phyloP scores from a whole-genome alignment of 2,329 filamentous ascomycete species.

The Cladophialophora exuberans region DNA sequence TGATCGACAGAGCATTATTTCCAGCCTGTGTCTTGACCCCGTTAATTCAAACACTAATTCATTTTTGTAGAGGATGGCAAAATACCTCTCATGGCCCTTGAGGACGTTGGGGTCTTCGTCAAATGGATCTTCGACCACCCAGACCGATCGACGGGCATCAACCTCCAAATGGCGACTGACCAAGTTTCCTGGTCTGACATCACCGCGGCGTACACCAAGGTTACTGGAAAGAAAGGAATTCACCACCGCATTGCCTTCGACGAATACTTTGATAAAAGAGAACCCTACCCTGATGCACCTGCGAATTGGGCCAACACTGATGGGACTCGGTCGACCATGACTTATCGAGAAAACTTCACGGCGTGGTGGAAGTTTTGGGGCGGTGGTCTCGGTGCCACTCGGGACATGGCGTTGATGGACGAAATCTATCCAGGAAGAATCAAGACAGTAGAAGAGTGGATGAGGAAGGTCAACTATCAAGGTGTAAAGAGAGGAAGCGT shows the following conservation, averaged over 20 bases:
- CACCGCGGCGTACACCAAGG: constrained; percentile 45
- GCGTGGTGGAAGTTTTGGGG: constrained; percentile 52
- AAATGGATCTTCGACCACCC: constrained; percentile 54
- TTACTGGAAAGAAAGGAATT: constrained; percentile 46
- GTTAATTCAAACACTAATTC: too few species aligned
- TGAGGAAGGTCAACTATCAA: constrained; percentile 33
- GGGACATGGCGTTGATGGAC: constrained; percentile 55
- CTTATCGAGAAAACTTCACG: constrained; percentile 51
- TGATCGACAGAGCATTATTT: too few species aligned
- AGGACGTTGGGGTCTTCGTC: constrained; percentile 52
- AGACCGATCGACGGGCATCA: constrained; percentile 46
- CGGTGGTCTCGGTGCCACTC: constrained; percentile 46
- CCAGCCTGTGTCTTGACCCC: too few species aligned
- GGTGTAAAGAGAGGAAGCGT: constrained; percentile 15
- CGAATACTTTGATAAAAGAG: constrained; percentile 16
- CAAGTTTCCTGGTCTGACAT: constrained; percentile 45
- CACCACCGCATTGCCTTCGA: constrained; percentile 31
- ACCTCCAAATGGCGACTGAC: constrained; percentile 50
- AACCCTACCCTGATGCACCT: constrained; percentile 16
- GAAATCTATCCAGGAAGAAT: constrained; percentile 56
- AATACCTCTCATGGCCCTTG: constrained; percentile 47
- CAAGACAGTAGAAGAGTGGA: constrained; percentile 54
- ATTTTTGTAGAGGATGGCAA: constrained; percentile 40
- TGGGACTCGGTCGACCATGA: constrained; percentile 42
- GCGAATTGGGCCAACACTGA: constrained; percentile 13